Evolutionary conservation across 2,329 filamentous ascomycete species (phyloP), one percentile per base, ranked within the genome.

Genomic region (Phaeophleospora eucalypticola): DNA sequence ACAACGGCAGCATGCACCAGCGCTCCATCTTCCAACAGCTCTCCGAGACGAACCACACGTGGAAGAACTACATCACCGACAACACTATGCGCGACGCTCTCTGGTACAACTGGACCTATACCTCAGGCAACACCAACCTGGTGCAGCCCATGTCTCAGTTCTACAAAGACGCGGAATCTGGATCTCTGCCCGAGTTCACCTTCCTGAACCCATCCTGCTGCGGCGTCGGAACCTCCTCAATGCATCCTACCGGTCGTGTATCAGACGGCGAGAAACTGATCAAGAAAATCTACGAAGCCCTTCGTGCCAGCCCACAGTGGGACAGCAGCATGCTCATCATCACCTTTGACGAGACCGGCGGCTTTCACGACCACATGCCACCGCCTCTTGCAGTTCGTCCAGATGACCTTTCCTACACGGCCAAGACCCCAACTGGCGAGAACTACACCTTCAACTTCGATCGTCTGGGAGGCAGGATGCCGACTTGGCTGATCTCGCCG

Each of bases 51-150:
- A 60, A 62, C 32, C 63, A 70, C 36, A 61, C 52, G 18, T 70
- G 66, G 68, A 69, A 68, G 57, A 70, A 70, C 61, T 69, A 69
- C 55, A 65, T 68, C 46, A 66, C 66, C 7, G 65, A 67, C 36
- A 68, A 65, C 46, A 53, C 68, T 24, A 51, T 49, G 36, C 35
- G 44, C 15, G 64, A 68, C 50, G 61, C 61, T 6, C 67, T 50
- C 43, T 64, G 67, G 59, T 68, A 68, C 56, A 51, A 67, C 58
- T 68, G 64, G 62, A 65, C 67, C 17, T 65, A 69, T 58, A 61
- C 68, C 41, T 65, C 67, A 38, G 62, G 60, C 41, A 63, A 66
- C 54, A 58, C 65, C 43, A 54, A 54, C 10, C 57, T 70, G 3
- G 62, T 60, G 0, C 51, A 54, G 17, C 54, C 57, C 24, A 16